Evolutionary conservation across 352 stramenopile genomes (phyloP).

Genomic region (Globisporangium splendens): DNA sequence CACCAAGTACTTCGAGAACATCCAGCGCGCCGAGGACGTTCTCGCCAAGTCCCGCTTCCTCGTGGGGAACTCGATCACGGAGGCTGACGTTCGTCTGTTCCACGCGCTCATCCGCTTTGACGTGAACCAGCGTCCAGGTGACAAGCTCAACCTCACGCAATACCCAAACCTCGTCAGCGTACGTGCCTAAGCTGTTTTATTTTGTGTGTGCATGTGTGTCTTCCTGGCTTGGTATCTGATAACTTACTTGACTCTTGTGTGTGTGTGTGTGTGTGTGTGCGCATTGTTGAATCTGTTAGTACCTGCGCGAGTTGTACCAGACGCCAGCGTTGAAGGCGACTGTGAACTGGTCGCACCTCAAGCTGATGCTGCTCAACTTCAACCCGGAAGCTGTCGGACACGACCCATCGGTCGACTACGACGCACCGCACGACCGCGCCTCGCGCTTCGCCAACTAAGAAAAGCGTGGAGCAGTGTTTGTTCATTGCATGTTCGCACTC

Average conservation of each 20-base stretch:
- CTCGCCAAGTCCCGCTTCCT: constrained; percentile 8
- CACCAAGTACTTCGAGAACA: constrained; percentile 15
- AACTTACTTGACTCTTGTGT: background rate
- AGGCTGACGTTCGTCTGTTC: constrained; percentile 29
- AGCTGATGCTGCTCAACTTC: constrained; percentile 77
- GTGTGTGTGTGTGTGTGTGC: background rate
- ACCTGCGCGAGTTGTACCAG: constrained; percentile 60
- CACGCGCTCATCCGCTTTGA: constrained; percentile 25
- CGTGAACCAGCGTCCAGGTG: constrained; percentile 16
- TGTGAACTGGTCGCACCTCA: constrained; percentile 87
- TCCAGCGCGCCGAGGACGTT: constrained; percentile 24
- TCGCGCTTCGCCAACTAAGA: background rate
- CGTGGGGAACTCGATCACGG: constrained; percentile 17
- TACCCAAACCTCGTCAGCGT: constrained; percentile 32
- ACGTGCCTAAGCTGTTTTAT: background rate
- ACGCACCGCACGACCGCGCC: constrained; percentile 20
- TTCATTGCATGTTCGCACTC: too few species aligned
- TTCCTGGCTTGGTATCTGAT: background rate
- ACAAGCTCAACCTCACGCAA: constrained; percentile 41
- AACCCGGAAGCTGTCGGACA: constrained; percentile 60
- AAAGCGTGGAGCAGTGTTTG: background rate
- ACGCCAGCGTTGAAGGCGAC: constrained; percentile 49
- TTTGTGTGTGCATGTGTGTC: background rate
- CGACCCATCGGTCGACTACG: constrained; percentile 26
- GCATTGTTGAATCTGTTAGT: too few species aligned